phyloP scores from a whole-genome alignment of 306 rosid genomes.

The Crataegus laevigata region DNA sequence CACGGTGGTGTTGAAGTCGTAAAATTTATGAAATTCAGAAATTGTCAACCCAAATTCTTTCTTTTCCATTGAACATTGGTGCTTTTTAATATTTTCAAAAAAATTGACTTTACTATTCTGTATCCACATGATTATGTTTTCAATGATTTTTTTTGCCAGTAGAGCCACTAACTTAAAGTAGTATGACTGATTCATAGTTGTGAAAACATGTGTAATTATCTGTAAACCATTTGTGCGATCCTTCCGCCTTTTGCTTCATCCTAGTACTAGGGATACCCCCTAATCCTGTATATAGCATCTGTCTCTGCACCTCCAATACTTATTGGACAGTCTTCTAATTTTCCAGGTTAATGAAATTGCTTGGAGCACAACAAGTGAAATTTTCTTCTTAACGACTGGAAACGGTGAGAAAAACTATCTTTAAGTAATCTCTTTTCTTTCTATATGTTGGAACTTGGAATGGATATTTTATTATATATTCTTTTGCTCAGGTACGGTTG shows the following conservation, averaged over 20 bases:
- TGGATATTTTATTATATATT: neutral
- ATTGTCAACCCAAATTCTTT: neutral
- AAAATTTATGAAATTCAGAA: too few relatives aligned
- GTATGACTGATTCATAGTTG: neutral
- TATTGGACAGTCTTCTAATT: neutral
- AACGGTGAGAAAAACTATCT: conserved; percentile 49
- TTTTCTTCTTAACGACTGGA: conserved; percentile 90
- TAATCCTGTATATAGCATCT: neutral
- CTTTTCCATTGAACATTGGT: too few relatives aligned
- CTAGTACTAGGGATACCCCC: neutral
- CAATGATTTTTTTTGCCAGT: neutral
- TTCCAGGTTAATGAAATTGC: conserved; percentile 92
- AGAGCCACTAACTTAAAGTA: neutral
- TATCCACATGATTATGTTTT: neutral
- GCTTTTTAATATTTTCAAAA: neutral
- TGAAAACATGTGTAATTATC: neutral
- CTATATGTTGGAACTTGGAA: neutral
- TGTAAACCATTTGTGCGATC: neutral
- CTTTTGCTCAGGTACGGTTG: conserved; percentile 64
- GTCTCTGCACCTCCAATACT: neutral
- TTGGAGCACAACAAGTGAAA: conserved; percentile 92
- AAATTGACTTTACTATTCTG: neutral
- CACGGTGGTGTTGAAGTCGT: neutral
- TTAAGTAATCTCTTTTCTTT: neutral
- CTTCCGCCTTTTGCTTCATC: neutral